These are phyloP conservation scores for Ophiostoma ulmi DNA, from an alignment of 2,329 filamentous ascomycete species.

Conservation along the genomic window DNA sequence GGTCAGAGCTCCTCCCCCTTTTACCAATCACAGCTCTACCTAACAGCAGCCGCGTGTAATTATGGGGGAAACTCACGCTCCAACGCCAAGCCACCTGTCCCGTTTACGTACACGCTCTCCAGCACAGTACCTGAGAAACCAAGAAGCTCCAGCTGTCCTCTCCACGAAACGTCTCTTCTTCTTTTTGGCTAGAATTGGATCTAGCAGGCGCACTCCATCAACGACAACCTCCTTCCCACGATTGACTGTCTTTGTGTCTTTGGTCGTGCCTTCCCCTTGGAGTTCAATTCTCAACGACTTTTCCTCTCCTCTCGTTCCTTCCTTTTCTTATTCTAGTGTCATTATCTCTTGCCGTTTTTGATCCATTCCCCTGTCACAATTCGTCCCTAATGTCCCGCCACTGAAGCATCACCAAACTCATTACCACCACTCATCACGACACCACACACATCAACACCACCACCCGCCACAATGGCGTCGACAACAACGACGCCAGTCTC, in stretches of 20 bases:
- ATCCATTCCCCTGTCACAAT: neutral
- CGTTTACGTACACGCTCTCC: slow-evolving; percentile 8
- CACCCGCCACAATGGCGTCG: slow-evolving; percentile 42
- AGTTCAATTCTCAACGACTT: slow-evolving; percentile 11
- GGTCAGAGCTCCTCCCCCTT: neutral
- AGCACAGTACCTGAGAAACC: slow-evolving; percentile 17
- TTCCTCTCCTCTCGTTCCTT: neutral
- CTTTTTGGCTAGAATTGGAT: slow-evolving; percentile 16
- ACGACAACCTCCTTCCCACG: slow-evolving; percentile 14
- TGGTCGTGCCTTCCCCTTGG: neutral
- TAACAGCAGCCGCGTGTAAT: slow-evolving; percentile 21
- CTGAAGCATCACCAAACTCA: slow-evolving; percentile 3
- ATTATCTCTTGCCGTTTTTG: neutral
- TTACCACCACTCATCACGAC: slow-evolving; percentile 2
- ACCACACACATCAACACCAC: neutral
- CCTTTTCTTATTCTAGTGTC: neutral
- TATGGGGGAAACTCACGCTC: slow-evolving; percentile 13
- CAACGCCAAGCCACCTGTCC: slow-evolving; percentile 16
- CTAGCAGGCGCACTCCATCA: slow-evolving; percentile 20
- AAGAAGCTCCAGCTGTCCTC: slow-evolving; percentile 27
- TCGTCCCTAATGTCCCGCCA: neutral
- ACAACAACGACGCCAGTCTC: slow-evolving; percentile 30
- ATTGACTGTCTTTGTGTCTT: neutral
- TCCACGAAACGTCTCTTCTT: slow-evolving; percentile 21
- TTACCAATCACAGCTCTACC: slow-evolving; percentile 16